phyloP scores from a whole-genome alignment of 2,329 filamentous ascomycete species.

The Apiospora saccharicola region DNA sequence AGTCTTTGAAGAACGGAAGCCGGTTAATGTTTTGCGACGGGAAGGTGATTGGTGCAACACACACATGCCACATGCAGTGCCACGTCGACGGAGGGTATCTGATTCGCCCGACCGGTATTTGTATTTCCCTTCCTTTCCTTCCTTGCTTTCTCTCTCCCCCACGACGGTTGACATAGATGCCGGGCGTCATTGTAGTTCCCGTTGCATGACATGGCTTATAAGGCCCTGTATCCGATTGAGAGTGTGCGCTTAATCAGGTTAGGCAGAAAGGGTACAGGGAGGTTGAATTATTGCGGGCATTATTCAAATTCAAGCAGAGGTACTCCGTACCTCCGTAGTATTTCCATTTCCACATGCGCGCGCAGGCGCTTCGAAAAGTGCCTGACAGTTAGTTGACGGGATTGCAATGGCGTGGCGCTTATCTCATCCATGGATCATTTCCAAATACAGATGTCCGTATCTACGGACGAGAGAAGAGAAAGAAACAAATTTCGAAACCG shows the following conservation, averaged over 20 bases:
- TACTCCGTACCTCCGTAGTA: background rate
- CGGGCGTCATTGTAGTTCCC: background rate
- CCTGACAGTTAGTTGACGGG: no score
- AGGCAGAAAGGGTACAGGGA: background rate
- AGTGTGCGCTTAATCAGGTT: background rate
- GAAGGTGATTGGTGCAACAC: background rate
- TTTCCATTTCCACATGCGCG: conserved; percentile 8
- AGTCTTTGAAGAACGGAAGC: background rate
- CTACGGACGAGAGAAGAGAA: no score
- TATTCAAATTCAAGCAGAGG: no score
- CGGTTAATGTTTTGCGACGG: background rate
- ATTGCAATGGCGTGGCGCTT: background rate
- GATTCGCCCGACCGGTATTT: background rate
- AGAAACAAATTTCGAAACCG: no score
- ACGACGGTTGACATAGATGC: background rate
- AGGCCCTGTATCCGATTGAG: background rate
- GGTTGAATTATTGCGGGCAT: background rate
- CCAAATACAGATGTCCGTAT: no score
- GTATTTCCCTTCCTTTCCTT: background rate
- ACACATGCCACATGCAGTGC: conserved; percentile 16
- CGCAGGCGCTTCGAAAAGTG: background rate
- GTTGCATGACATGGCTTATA: background rate
- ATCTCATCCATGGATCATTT: background rate
- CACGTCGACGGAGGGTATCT: background rate
- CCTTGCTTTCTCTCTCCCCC: background rate